Evolutionary conservation across 192 early-diverging fungal species (phyloP).

Genomic region (Geranomyces michiganensis): DNA sequence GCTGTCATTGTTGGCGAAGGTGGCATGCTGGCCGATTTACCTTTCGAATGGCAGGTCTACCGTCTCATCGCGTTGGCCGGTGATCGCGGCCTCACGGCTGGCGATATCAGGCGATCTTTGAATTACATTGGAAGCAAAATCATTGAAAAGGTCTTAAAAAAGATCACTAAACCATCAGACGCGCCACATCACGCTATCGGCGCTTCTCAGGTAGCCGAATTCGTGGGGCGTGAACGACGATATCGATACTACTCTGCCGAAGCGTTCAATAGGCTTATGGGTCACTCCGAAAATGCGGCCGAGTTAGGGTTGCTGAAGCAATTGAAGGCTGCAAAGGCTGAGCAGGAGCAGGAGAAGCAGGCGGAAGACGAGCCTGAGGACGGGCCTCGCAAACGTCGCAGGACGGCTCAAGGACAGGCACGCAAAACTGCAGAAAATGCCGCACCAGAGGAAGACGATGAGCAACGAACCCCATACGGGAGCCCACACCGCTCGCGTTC

Average conservation of each 20-base stretch:
- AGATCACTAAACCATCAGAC: constrained; percentile 44
- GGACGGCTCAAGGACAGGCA: no score
- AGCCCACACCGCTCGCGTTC: no score
- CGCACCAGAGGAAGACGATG: no score
- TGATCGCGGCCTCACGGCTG: constrained; percentile 54
- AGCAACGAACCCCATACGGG: no score
- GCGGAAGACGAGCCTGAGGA: neutral
- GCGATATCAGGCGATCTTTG: constrained; percentile 47
- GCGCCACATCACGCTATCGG: constrained; percentile 38
- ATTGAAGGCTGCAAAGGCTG: neutral
- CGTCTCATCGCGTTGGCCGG: constrained; percentile 54
- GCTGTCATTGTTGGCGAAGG: constrained; percentile 46
- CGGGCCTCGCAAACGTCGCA: neutral
- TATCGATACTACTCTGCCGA: constrained; percentile 64
- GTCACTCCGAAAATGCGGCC: constrained; percentile 8
- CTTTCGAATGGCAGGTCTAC: constrained; percentile 68
- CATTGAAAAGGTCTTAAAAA: constrained; percentile 52
- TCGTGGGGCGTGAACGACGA: constrained; percentile 63
- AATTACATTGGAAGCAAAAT: constrained; percentile 53
- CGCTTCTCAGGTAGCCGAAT: constrained; percentile 52
- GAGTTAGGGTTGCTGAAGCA: constrained; percentile 1
- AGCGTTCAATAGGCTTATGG: constrained; percentile 28
- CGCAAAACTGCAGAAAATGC: no score
- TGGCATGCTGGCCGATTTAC: constrained; percentile 57
- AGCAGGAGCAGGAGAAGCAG: neutral